phyloP scores from a whole-genome alignment of 2,329 filamentous ascomycete genomes.

The Beauveria sp. region DNA sequence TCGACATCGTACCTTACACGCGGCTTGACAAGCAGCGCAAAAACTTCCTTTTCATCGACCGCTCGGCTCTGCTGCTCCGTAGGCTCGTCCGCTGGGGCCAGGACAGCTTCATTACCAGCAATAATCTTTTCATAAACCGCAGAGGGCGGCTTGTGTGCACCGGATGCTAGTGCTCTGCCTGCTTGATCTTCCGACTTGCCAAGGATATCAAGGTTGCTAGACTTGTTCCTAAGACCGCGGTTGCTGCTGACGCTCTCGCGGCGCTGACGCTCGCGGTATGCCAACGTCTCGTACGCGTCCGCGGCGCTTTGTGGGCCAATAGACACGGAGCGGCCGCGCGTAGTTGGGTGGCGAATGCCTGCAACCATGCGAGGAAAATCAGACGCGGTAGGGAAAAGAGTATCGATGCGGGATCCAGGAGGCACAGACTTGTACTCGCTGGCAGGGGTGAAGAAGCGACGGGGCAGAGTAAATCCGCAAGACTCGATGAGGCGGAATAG shows the following conservation, averaged over 20 bases:
- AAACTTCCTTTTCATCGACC: constrained; percentile 68
- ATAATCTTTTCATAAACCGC: constrained; percentile 66
- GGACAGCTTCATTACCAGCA: constrained; percentile 52
- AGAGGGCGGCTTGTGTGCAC: constrained; percentile 39
- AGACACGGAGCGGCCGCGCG: constrained; percentile 70
- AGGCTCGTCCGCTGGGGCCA: constrained; percentile 22
- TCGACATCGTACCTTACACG: constrained; percentile 97
- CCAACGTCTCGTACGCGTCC: constrained; percentile 91
- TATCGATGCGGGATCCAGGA: constrained; percentile 62
- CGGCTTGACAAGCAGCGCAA: constrained; percentile 74
- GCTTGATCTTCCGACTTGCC: constrained; percentile 31
- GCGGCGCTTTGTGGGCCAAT: constrained; percentile 92
- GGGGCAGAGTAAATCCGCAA: constrained; percentile 69
- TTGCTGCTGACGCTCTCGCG: constrained; percentile 49
- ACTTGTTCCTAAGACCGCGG: constrained; percentile 36
- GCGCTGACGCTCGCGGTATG: constrained; percentile 66
- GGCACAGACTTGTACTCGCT: constrained; percentile 83
- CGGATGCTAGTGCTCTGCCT: constrained; percentile 34
- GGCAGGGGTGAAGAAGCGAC: constrained; percentile 84
- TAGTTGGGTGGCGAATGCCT: constrained; percentile 66
- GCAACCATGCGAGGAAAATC: constrained; percentile 77
- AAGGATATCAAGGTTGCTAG: constrained; percentile 33
- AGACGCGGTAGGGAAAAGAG: constrained; percentile 81
- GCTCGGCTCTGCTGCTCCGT: constrained; percentile 37
- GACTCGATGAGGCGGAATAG: constrained; percentile 81